Evolutionary conservation across 2,329 filamentous ascomycete species (phyloP).

Genomic region (Calonectria pseudoreteaudii): DNA sequence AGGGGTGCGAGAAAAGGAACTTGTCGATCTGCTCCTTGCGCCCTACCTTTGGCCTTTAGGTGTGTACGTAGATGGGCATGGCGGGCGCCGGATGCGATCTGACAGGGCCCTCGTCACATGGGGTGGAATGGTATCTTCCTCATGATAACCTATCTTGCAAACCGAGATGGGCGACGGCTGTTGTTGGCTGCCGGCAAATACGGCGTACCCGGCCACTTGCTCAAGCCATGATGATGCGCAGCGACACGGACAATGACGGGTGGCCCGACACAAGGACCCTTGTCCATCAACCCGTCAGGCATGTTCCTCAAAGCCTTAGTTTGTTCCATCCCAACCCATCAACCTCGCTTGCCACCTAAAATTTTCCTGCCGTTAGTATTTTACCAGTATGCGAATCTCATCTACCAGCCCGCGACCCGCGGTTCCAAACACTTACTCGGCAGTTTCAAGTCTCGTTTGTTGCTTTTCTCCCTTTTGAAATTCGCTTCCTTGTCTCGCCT

Average conservation of each 20-base stretch:
- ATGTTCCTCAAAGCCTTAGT: not conserved
- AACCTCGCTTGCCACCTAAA: constrained; percentile 1
- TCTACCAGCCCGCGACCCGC: not conserved
- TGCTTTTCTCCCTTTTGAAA: not conserved
- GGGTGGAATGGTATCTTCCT: not conserved
- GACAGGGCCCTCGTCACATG: constrained; percentile 8
- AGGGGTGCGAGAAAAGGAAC: constrained; percentile 17
- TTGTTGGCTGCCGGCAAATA: not conserved
- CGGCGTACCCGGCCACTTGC: not conserved
- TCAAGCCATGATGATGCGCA: constrained; percentile 3
- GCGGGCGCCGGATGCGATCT: constrained; percentile 6
- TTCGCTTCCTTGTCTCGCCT: constrained; percentile 6
- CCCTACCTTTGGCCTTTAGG: not conserved
- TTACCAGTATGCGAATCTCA: not conserved
- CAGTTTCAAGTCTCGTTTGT: not conserved
- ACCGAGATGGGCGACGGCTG: not conserved
- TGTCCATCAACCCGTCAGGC: not conserved
- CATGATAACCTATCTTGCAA: not conserved
- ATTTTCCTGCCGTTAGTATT: not conserved
- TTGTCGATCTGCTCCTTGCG: constrained; percentile 18
- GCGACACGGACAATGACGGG: not conserved
- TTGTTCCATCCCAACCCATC: constrained; percentile 4
- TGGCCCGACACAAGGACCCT: constrained; percentile 1
- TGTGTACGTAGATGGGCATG: constrained; percentile 4
- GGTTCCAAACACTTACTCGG: not conserved